phyloP scores from a whole-genome alignment of 306 rosid genomes.

The Vicia faba region DNA sequence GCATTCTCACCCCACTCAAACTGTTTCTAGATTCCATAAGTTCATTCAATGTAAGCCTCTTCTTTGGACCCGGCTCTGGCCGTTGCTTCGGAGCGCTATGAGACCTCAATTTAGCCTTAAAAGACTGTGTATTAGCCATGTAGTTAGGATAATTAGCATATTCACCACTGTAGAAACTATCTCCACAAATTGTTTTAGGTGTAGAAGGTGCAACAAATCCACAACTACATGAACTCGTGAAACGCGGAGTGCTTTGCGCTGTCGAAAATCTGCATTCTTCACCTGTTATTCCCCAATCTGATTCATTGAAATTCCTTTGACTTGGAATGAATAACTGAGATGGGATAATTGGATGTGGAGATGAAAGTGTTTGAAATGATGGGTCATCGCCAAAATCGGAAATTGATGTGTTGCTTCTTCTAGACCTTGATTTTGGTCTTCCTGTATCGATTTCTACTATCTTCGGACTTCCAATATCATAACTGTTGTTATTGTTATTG shows the following conservation, averaged over 20 bases:
- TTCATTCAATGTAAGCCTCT: slow-evolving; percentile 68
- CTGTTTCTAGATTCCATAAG: slow-evolving; percentile 77
- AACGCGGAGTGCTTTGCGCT: slow-evolving; percentile 92
- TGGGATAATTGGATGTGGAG: slow-evolving; percentile 58
- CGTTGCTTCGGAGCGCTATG: slow-evolving; percentile 90
- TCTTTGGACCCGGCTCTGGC: slow-evolving; percentile 69
- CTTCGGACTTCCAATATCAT: slow-evolving; percentile 72
- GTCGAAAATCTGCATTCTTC: slow-evolving; percentile 78
- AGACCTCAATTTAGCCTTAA: slow-evolving; percentile 86
- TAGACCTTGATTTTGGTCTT: slow-evolving; percentile 76
- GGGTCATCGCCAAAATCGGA: slow-evolving; percentile 78
- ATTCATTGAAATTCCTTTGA: slow-evolving; percentile 45
- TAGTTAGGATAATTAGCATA: slow-evolving; percentile 61
- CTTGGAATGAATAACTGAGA: slow-evolving; percentile 49
- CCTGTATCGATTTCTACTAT: slow-evolving; percentile 92
- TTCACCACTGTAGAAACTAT: slow-evolving; percentile 49
- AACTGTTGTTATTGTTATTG: background rate
- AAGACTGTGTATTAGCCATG: slow-evolving; percentile 82
- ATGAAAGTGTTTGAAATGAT: slow-evolving; percentile 49
- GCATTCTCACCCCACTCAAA: slow-evolving; percentile 79
- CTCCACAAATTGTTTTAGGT: slow-evolving; percentile 56
- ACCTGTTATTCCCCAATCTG: slow-evolving; percentile 76
- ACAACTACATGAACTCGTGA: slow-evolving; percentile 52
- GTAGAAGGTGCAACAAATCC: slow-evolving; percentile 54
- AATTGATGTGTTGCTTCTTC: slow-evolving; percentile 68